Evolutionary conservation across 2,329 filamentous ascomycete genomes (phyloP), one percentile per base, ranked within the genome.

Genomic region (Conoideocrella luteorostrata): DNA sequence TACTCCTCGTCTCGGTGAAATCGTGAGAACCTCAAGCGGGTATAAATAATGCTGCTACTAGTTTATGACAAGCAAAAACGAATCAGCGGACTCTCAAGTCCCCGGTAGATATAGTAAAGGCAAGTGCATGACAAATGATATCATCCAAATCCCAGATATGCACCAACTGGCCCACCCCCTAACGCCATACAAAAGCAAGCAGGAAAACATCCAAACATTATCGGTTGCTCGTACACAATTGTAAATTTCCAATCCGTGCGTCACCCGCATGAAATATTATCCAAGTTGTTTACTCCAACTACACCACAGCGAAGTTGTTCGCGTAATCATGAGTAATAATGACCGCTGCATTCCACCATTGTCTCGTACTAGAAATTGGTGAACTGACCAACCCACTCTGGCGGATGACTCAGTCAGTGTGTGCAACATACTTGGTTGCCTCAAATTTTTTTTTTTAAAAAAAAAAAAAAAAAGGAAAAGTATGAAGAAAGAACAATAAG

Each of bases 21-120:
- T n/a, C n/a, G n/a, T n/a, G n/a, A 34, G 20, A 23, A n/a, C 18
- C 32, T 23, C 32, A 22, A 26, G 40, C 40, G 40, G 40, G 40
- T 36, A 42, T 42, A 42, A 28, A 33, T 42, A 42, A 28, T 32
- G 7, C 13, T 29, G 32, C 23, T n/a, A n/a, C 40, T 36, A 42
- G 30, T 42, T 20, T 36, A 30, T 26, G 39, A 28, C 26, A 29
- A 32, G 24, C 18, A 40, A 26, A 30, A 30, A 33, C 26, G 17
- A 21, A n/a, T 28, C 22, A 26, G 12, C 17, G 20, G 30, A 36
- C 32, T 17, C 6, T 20, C 18, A n/a, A n/a, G 5, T 24, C 20
- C 34, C 20, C 20, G 15, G 13, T 15, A 29, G 28, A n/a, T 21
- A 23, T 11, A 21, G 13, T 15, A 29, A 36, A n/a, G 32, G 17